Evolutionary conservation across 2,329 filamentous ascomycete genomes (phyloP).

Genomic region (Scleromitrula shiraiana): DNA sequence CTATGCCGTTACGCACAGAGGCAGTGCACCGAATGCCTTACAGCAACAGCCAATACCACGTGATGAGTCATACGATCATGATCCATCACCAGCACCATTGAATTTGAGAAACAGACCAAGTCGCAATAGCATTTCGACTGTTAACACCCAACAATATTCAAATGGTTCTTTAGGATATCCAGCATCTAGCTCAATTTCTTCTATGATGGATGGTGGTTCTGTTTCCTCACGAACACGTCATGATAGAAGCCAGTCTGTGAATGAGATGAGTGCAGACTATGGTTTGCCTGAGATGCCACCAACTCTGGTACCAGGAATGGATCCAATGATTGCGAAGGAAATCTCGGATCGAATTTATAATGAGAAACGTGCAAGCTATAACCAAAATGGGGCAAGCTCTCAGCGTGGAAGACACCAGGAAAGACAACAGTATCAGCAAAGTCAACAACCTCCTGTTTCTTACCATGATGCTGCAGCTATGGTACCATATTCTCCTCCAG

Average conservation of each 20-base stretch:
- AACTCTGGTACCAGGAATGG: constrained; percentile 53
- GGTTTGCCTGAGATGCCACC: constrained; percentile 43
- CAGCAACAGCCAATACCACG: constrained; percentile 11
- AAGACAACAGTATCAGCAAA: constrained; percentile 20
- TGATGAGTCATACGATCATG: constrained; percentile 25
- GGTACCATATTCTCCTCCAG: constrained; percentile 19
- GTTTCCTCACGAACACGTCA: constrained; percentile 21
- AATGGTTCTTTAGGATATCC: constrained; percentile 22
- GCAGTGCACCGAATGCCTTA: constrained; percentile 15
- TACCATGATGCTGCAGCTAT: constrained; percentile 21
- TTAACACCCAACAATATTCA: constrained; percentile 21
- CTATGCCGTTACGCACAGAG: constrained; percentile 14
- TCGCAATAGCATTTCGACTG: constrained; percentile 17
- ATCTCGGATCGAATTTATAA: constrained; percentile 50
- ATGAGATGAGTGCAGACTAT: constrained; percentile 27
- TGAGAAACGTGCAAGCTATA: constrained; percentile 44
- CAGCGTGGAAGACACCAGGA: constrained; percentile 33
- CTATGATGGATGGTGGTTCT: constrained; percentile 20
- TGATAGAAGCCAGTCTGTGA: constrained; percentile 17
- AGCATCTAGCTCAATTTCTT: constrained; percentile 20
- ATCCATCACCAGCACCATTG: constrained; percentile 26
- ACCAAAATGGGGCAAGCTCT: constrained; percentile 32
- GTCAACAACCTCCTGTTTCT: constrained; percentile 17
- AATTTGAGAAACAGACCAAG: constrained; percentile 25
- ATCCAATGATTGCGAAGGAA: constrained; percentile 47